Evolutionary conservation across 306 rosid genomes (phyloP), one percentile per base, ranked within the genome.

Genomic region (Trifolium fragiferum): DNA sequence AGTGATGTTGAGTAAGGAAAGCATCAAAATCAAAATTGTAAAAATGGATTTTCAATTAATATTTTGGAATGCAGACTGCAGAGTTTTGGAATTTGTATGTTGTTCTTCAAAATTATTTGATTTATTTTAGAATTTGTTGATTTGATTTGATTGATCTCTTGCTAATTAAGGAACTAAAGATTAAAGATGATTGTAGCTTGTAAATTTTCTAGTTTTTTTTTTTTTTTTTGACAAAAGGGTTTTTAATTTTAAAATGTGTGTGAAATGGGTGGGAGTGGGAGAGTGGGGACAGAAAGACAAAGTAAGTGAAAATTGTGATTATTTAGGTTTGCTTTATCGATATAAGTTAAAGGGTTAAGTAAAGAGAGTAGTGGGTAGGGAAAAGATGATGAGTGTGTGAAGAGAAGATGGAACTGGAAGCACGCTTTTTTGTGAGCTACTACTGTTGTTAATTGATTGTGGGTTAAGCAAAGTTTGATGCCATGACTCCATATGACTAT

Each of bases 391-490:
- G 74, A 69, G 73, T 68, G 64, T 23, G 6, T 74, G 80, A 38
- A 37, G 25, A 66, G 66, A 57, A 53, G 25, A n/a, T 60, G 66
- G 66, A 59, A 59, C 19, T 59, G 3, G 41, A 59, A 14, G 66
- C 40, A 27, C 6, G 18, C 72, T 69, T 74, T 78, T 62, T 21
- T 12, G 0, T 20, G 14, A 19, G 41, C 30, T 49, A 66, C 37
- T 54, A 10, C 13, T 25, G 15, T n/a, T 9, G 47, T 14, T 65
- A 64, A 2, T 3, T 63, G 51, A 81, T 76, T 81, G 78, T 71
- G 13, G 79, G 85, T 76, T 82, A 82, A 82, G 85, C 51, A 82
- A 76, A 72, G 82, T 76, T 64, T 62, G 75, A 76, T 81, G 38
- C 78, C 74, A 64, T 4, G 8, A n/a, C n/a, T n/a, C n/a, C n/a